phyloP scores from a whole-genome alignment of 108 stramenopile species.

The Fragilaria crotonensis region DNA sequence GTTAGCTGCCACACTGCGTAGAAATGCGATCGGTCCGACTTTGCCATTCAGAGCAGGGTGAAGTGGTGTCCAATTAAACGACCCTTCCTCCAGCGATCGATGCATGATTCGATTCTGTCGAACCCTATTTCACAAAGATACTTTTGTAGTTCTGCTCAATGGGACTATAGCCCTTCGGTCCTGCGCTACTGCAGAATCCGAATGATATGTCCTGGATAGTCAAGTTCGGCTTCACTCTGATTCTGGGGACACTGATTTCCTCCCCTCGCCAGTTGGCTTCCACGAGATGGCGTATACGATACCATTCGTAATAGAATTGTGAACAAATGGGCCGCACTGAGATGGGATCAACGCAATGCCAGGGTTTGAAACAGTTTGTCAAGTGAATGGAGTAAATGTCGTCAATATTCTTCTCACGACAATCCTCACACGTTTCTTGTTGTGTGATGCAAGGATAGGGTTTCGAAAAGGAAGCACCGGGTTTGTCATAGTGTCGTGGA shows the following conservation, averaged over 20 bases:
- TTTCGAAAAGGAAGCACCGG: constrained; percentile 4
- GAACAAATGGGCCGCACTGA: constrained; percentile 13
- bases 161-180: too few relatives aligned
- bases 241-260: not conserved
- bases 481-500: constrained; percentile 27
- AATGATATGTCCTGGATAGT: not conserved
- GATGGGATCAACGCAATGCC: constrained; percentile 19
- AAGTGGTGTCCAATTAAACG: too few relatives aligned
- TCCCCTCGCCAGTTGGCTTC: not conserved
- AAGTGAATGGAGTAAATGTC: constrained; percentile 64
- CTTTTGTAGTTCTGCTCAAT: too few relatives aligned
- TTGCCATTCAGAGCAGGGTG: too few relatives aligned
- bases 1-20: too few relatives aligned
- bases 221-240: not conserved
- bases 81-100: too few relatives aligned
- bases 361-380: constrained; percentile 82
- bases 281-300: constrained; percentile 15
- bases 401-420: constrained; percentile 30
- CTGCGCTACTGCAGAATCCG: not conserved
- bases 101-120: too few relatives aligned
- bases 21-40: too few relatives aligned
- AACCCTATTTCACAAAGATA: too few relatives aligned
- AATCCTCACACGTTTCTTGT: constrained; percentile 56
- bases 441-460: constrained; percentile 45
- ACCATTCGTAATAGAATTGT: constrained; percentile 30